Base-by-base conservation (phyloP, 75 land plant genomes). In the Larix kaempferi region DNA sequence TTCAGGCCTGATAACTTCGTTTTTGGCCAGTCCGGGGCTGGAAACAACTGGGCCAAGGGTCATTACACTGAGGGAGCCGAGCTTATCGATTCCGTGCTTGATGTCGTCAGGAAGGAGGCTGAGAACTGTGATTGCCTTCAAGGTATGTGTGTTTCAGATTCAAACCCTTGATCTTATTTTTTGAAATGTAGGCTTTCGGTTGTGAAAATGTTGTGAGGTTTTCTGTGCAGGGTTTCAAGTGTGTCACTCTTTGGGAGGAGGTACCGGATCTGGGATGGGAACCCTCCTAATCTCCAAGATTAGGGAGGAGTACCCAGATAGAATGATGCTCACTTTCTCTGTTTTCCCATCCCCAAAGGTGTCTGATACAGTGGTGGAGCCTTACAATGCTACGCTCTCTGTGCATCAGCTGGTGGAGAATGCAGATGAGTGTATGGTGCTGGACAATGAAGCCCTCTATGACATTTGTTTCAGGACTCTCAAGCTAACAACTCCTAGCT, bases 1-100 rank as follows among this genome's bases (percentile, higher is more conserved):
- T 87, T 87, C 72, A 75, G 86, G 26, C 86, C 86, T 26, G 76
- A 80, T 58, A 83, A 85, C 79, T 84, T 84, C 65, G 86, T 84
- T 16, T 86, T 86, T 25, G 88, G 88, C 23, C 88, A 86, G 74
- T 82, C 85, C 19, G 88, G 88, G 6, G 88, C 87, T 59, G 84
- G 86, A 29, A 82, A 85, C 63, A 83, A 83, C 83, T 84, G 83
- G 85, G 85, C 83, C 37, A 81, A 80, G 75, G 85, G 89, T 0
- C 89, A 88, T 29, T 86, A 88, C 76, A 86, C 89, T 21, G 89
- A 88, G 71, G 89, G 89, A 5, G 89, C 89, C 1, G 89, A 88
- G 79, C 89, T 84, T 27, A 73, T 79, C 17, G 84, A 79, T 17
- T 57, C 80, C 4, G 82, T 83, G 21, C 77, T 83, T n/a, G 85